Evolutionary conservation across 2,329 filamentous ascomycete species (phyloP).

Genomic region (Fusarium verticillioides): DNA sequence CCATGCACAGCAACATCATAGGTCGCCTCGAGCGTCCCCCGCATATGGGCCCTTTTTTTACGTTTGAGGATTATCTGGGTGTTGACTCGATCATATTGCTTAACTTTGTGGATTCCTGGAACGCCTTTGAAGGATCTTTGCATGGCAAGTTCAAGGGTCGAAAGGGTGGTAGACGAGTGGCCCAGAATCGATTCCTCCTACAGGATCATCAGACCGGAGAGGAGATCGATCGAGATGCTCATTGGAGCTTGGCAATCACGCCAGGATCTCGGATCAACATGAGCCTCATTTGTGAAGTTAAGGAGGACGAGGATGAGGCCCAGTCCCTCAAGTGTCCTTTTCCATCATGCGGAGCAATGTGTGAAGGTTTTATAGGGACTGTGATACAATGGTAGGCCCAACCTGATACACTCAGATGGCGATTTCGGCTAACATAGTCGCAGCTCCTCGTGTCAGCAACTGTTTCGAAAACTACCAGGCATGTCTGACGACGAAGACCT

Average conservation of each 20-base stretch:
- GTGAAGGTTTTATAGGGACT: not conserved
- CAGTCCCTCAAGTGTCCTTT: not conserved
- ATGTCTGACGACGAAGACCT: not conserved
- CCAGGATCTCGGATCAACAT: not conserved
- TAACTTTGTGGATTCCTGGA: not conserved
- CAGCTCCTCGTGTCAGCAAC: not conserved
- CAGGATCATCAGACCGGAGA: not conserved
- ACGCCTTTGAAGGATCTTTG: not conserved
- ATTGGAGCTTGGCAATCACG: not conserved
- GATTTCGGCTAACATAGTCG: too few relatives aligned
- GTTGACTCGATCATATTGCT: not conserved
- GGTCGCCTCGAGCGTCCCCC: not conserved
- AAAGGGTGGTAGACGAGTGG: not conserved
- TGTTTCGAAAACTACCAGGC: not conserved
- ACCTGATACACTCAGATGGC: too few relatives aligned
- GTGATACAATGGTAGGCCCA: not conserved
- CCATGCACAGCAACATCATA: rapidly evolving
- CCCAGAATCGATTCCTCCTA: not conserved
- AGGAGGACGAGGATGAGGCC: not conserved
- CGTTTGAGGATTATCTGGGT: not conserved
- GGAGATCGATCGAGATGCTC: not conserved
- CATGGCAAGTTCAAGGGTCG: not conserved
- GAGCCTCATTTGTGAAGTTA: not conserved
- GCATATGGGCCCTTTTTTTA: rapidly evolving
- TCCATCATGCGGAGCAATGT: not conserved